phyloP scores from a whole-genome alignment of 495 filamentous ascomycete species.

The Penicillium robsamsonii region DNA sequence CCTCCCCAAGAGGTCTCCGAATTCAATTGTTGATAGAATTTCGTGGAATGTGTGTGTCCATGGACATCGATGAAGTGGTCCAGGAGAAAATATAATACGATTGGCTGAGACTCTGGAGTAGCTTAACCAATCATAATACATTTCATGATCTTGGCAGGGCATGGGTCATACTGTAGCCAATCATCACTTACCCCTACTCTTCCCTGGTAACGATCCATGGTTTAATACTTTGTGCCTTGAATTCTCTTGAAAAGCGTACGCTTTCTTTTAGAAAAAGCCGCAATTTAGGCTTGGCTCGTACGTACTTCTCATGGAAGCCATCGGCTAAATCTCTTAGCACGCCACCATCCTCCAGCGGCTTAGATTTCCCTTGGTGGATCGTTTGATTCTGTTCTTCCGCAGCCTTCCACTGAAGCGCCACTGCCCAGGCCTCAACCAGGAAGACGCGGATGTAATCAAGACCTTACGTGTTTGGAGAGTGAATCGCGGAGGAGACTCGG shows the following conservation, averaged over 20 bases:
- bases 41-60: background rate
- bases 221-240: background rate
- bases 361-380: background rate
- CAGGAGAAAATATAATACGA: conserved; percentile 6
- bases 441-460: background rate
- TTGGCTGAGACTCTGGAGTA: background rate
- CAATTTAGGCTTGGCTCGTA: background rate
- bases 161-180: background rate
- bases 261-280: background rate
- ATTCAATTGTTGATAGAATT: background rate
- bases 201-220: background rate
- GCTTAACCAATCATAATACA: conserved; percentile 4
- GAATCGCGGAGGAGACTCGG: background rate
- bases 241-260: background rate
- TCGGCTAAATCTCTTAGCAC: too few relatives aligned
- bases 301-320: background rate
- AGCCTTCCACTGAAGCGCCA: background rate
- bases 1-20: background rate
- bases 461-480: background rate
- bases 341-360: background rate
- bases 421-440: background rate
- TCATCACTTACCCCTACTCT: background rate
- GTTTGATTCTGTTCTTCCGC: background rate
- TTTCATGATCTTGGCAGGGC: conserved; percentile 6
- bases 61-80: background rate